Percentiles rank a stretch among this genome's conserved stretches.
phyloP scores from a whole-genome alignment of 495 filamentous ascomycete genomes.

The Aspergillus steynii region DNA sequence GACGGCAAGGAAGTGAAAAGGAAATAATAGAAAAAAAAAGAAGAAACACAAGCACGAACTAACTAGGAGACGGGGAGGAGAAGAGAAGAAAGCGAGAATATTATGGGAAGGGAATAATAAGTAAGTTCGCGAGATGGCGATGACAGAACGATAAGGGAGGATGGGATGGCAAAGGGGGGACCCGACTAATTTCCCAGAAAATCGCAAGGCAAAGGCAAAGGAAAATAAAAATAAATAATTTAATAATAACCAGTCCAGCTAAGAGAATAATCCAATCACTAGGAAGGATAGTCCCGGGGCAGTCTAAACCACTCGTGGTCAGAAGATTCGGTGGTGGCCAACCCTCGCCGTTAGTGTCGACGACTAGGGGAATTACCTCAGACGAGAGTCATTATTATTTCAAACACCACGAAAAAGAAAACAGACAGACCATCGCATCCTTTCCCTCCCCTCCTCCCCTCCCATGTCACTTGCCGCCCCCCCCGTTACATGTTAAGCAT shows the following conservation, averaged over 20 bases:
- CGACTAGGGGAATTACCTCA: conserved; percentile 1
- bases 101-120: conserved; percentile 22
- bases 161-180: conserved; percentile 18
- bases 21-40: conserved; percentile 17
- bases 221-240: conserved; percentile 9
- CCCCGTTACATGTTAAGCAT: conserved; percentile 14
- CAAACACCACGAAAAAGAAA: too few relatives aligned
- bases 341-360: background rate
- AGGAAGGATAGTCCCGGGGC: background rate
- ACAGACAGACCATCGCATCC: background rate
- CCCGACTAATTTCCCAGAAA: conserved; percentile 10
- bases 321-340: conserved; percentile 1
- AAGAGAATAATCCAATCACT: background rate
- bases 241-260: background rate
- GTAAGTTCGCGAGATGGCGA: conserved; percentile 16
- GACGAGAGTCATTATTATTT: background rate
- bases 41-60: conserved; percentile 18
- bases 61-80: conserved; percentile 7
- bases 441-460: conserved; percentile 1
- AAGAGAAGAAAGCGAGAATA: conserved; percentile 15
- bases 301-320: conserved; percentile 9
- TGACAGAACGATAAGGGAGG: conserved; percentile 1
- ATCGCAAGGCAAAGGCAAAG: conserved; percentile 2
- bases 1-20: conserved; percentile 15
- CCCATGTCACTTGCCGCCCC: conserved; percentile 2